Base-by-base conservation (phyloP, 2,329 filamentous ascomycete genomes). In the Colletotrichum neosansevieriae region DNA sequence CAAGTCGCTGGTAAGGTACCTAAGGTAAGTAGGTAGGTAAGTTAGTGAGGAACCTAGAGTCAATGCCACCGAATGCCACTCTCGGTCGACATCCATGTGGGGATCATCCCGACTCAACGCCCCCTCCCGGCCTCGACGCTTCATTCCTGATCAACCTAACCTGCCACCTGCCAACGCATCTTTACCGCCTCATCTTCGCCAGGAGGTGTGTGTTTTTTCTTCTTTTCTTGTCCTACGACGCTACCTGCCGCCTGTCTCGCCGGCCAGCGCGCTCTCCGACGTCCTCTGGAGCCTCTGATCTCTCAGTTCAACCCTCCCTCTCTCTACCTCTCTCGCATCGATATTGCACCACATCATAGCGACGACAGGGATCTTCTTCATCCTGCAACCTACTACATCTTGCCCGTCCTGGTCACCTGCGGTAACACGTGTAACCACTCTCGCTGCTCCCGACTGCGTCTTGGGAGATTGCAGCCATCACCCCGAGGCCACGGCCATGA, bases 391-490 rank as follows among this genome's bases (percentile, higher is more conserved):
- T 59, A 59, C 65, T 68, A 61, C 65, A 65, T 17, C 65, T 34
- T 49, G 60, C 47, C 61, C 49, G 34, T 36, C 53, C 60, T 50
- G 54, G 60, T 68, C 65, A 54, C 61, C 65, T 68, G 65, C 54
- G 61, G 61, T 61, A 68, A 68, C 65, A 68, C 65, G 65, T 68
- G 61, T 68, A 49, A 68, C 65, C 65, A 68, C 60, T 68, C 61
- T 58, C n/a, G 47, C 44, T 34, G 40, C 49, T 32, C 29, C 58
- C 51, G 50, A 42, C 53, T 63, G 53, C 54, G 24, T 7, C 38
- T 32, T 59, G 61, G 47, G 54, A 68, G 47, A 65, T 65, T 65
- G 36, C 34, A 15, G 12, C 44, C 45, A 12, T 47, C 24, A 58
- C 38, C 40, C 61, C 38, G 47, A 58, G 38, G 65, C 53, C 40